These are phyloP conservation scores for Phytophthora capsici DNA, from an alignment of 352 stramenopile species.

Conservation along the genomic window DNA sequence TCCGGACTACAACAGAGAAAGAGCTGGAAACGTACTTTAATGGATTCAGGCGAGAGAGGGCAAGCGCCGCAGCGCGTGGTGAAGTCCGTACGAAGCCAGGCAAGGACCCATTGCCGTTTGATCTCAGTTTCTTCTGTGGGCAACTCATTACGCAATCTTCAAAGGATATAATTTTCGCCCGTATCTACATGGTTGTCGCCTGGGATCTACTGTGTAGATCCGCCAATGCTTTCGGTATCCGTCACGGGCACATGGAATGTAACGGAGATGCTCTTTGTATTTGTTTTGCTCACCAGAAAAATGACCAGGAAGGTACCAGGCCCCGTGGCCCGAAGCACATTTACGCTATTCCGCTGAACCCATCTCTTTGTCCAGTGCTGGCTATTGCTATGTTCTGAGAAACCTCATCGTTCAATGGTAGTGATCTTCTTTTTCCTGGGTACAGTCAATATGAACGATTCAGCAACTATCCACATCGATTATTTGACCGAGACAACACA, in stretches of 20 bases:
- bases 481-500: not conserved
- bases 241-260: constrained; percentile 33
- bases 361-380: not conserved
- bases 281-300: constrained; percentile 51
- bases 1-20: constrained; percentile 9
- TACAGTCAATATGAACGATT: constrained; percentile 19
- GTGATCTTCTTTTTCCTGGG: too few relatives aligned
- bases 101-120: constrained; percentile 26
- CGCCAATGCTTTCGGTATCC: too few relatives aligned
- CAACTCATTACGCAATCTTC: not conserved
- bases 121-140: constrained; percentile 16
- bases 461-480: constrained; percentile 8
- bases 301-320: constrained; percentile 30
- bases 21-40: constrained; percentile 12
- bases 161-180: constrained; percentile 27
- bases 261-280: constrained; percentile 37
- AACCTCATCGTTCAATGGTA: constrained; percentile 12
- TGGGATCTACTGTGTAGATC: too few relatives aligned
- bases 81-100: constrained; percentile 8
- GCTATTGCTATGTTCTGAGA: constrained; percentile 12
- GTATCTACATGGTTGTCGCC: too few relatives aligned
- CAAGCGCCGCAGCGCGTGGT: not conserved
- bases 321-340: constrained; percentile 17
- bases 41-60: constrained; percentile 11
- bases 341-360: constrained; percentile 14